These are phyloP conservation scores for Pythium monospermum DNA, from an alignment of 352 stramenopile species.

Conservation along the genomic window DNA sequence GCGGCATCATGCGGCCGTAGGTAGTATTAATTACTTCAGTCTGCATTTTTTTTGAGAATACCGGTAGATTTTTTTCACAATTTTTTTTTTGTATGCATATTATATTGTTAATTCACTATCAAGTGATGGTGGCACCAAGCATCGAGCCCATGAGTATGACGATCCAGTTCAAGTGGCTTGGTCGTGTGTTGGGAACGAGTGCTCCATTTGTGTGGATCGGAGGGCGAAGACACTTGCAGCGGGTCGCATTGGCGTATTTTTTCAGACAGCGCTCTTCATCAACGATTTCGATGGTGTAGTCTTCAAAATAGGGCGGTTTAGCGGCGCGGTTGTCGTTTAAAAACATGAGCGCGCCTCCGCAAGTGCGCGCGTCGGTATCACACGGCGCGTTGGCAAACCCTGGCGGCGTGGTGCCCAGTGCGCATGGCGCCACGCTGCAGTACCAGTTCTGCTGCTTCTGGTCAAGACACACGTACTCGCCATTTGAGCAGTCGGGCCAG, in stretches of 20 bases:
- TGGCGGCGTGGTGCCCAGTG: constrained; percentile 30
- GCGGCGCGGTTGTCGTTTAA: constrained; percentile 74
- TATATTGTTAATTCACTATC: no score
- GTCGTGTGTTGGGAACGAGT: no score
- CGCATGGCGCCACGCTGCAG: constrained; percentile 45
- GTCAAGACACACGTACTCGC: constrained; percentile 51
- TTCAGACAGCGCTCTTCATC: constrained; percentile 38
- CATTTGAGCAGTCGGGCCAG: constrained; percentile 52
- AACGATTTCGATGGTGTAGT: constrained; percentile 68
- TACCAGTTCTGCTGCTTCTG: constrained; percentile 41
- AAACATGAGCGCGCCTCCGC: constrained; percentile 53
- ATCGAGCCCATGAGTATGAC: not conserved
- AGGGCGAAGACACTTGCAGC: constrained; percentile 42
- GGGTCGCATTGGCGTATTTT: constrained; percentile 28
- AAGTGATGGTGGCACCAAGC: not conserved
- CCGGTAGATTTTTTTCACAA: no score
- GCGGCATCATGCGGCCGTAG: constrained; percentile 19
- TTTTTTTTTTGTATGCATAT: no score
- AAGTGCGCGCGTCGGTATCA: constrained; percentile 46
- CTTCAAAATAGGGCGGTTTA: constrained; percentile 71
- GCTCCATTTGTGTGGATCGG: constrained; percentile 17
- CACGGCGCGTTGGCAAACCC: constrained; percentile 65
- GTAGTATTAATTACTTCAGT: no score
- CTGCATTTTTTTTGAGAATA: not conserved
- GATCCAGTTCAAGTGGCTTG: no score